Conservation (phyloP, 2,329 filamentous ascomycete species). For the Colletotrichum tabaci region DNA sequence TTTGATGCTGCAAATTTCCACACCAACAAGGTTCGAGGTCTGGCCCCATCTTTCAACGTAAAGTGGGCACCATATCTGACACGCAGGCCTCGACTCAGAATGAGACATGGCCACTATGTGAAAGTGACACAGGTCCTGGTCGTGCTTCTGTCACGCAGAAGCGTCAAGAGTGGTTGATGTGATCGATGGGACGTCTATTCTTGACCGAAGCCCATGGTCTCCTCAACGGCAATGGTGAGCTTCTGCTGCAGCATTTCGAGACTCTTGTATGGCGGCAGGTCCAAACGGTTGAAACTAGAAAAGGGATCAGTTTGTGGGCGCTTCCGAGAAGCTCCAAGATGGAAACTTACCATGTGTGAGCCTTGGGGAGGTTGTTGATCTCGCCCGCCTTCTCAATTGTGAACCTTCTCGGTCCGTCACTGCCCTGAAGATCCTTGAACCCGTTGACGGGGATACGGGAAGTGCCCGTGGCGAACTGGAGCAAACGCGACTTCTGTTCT, state of each 20-base stretch:
- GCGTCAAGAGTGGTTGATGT: not conserved
- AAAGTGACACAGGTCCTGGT: conserved; percentile 1
- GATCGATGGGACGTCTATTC: conserved; percentile 72
- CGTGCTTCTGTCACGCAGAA: conserved; percentile 7
- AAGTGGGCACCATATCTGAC: conserved; percentile 17
- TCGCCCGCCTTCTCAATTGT: conserved; percentile 99
- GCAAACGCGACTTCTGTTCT: conserved; percentile 94
- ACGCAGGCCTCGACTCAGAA: conserved; percentile 6
- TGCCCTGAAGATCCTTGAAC: conserved; percentile 98
- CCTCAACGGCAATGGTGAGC: conserved; percentile 96
- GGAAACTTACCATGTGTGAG: conserved; percentile 90
- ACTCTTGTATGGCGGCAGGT: conserved; percentile 93
- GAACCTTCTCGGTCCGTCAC: conserved; percentile 93
- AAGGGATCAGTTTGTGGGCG: conserved; percentile 43
- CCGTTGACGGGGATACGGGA: conserved; percentile 98
- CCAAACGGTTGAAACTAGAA: conserved; percentile 92
- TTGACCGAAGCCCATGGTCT: conserved; percentile 98
- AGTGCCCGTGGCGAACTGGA: conserved; percentile 98
- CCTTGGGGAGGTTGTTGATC: conserved; percentile 90
- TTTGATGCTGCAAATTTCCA: conserved; percentile 38
- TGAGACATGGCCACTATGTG: conserved; percentile 7
- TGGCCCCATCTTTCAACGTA: conserved; percentile 3
- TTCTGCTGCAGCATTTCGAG: conserved; percentile 89
- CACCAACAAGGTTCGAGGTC: conserved; percentile 27
- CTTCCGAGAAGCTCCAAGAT: not conserved